Base-by-base conservation (phyloP, 2,329 filamentous ascomycete species). In the Pseudogymnoascus sp. region DNA sequence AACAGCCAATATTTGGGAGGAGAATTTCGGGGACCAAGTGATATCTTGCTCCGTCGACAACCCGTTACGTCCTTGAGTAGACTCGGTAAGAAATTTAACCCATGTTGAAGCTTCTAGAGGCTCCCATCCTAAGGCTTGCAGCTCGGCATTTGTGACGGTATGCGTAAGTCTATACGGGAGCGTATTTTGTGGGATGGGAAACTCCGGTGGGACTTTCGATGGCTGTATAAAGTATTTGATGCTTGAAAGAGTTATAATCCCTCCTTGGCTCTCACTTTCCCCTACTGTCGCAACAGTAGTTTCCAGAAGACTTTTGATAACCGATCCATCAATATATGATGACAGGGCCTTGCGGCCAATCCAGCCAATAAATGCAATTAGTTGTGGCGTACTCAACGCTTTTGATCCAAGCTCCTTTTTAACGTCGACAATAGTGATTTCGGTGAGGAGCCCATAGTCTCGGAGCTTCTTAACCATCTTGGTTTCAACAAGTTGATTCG, bases 381-480 rank as follows among this genome's bases (percentile, higher is more conserved):
- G 80, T 73, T 97, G 93, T 33, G 82, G 79, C 65, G 90, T 87
- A 58, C 83, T 88, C 63, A 99, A 79, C 1, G 94, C 90, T 69
- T 90, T 92, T 6, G 86, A 83, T 69, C 92, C 90, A 3, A 99
- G 79, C 67, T 96, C 92, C 64, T 86, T 79, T 65, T 87, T 89
- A 64, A 99, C 90, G 71, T 99, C 94, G 4, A 86, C 83, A 29
- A 94, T 87, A 0, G 90, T 96, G 62, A 97, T 89, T 66, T 92
- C 87, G 1, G 86, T 89, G n/a, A 99, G 83, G 62, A 97, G 80
- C 1, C 90, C 92, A 71, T 92, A 94, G 36, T 92, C 89, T 62
- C 87, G 87, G 52, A 99, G 76, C 68, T 90, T 92, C 63, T 82
- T 82, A 63, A 97, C 84, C 68, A 99, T 96, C 0, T 82, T 81